These are phyloP conservation scores for Umbelopsis sp. DNA, from an alignment of 192 early-diverging fungal genomes.

Conservation along the genomic window DNA sequence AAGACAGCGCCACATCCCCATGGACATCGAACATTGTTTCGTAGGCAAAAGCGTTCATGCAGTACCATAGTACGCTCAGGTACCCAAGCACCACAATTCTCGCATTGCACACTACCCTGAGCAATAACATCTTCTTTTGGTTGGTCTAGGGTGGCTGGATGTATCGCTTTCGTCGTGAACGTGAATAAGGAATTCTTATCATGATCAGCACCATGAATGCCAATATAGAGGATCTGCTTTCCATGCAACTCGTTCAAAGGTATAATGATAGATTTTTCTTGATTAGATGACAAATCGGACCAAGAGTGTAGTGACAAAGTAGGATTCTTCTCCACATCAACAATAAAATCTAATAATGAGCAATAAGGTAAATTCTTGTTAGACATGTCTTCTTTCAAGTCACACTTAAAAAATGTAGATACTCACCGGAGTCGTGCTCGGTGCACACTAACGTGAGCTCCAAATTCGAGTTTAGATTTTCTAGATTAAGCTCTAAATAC, in stretches of 20 bases:
- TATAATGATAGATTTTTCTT: conserved; percentile 39
- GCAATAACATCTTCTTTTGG: conserved; percentile 12
- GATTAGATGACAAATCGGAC: conserved; percentile 45
- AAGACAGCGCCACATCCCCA: conserved; percentile 65
- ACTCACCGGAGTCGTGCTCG: not conserved
- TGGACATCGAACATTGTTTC: conserved; percentile 76
- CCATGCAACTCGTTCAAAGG: not conserved
- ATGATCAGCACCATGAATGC: conserved; percentile 40
- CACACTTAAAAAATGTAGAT: not conserved
- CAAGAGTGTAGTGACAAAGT: conserved; percentile 48
- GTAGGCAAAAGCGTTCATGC: conserved; percentile 78
- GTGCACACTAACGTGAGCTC: not conserved
- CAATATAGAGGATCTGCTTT: conserved; percentile 41
- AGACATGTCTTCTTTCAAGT: not conserved
- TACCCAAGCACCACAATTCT: conserved; percentile 73
- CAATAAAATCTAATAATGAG: conserved; percentile 46
- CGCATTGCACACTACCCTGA: conserved; percentile 51
- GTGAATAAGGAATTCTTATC: conserved; percentile 15
- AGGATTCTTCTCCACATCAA: conserved; percentile 33
- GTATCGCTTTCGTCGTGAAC: not conserved
- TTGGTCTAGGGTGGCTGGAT: not conserved
- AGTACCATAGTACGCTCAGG: conserved; percentile 61
- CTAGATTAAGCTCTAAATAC: not conserved
- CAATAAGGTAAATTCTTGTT: not conserved
- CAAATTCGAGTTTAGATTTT: not conserved